phyloP scores from a whole-genome alignment of 495 filamentous ascomycete species.

The Penicillium steckii region DNA sequence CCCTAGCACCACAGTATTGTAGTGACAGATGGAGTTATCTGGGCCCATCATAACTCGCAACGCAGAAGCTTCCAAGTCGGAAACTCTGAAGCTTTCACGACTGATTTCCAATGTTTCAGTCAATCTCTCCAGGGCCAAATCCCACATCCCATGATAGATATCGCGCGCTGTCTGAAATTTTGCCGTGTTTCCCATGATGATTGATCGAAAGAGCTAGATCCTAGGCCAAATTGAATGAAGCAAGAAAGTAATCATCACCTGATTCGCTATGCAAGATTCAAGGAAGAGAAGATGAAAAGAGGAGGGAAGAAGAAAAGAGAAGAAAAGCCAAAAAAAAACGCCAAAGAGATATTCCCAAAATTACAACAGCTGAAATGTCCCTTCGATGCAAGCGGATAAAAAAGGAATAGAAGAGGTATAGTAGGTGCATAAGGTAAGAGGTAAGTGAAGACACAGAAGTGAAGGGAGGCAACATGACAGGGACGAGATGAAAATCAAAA shows the following conservation, averaged over 20 bases:
- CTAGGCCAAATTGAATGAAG: neutral
- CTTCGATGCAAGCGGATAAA: neutral
- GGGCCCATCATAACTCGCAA: too few relatives aligned
- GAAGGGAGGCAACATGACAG: neutral
- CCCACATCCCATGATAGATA: too few relatives aligned
- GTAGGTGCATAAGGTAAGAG: neutral
- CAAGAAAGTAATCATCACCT: neutral
- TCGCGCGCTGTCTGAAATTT: too few relatives aligned
- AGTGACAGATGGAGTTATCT: too few relatives aligned
- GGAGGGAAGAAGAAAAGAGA: too few relatives aligned
- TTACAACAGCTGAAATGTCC: neutral
- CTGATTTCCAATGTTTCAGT: too few relatives aligned
- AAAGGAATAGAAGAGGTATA: neutral
- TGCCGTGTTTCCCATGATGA: neutral
- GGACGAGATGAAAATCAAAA: neutral
- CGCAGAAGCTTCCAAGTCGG: too few relatives aligned
- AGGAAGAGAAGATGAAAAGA: neutral
- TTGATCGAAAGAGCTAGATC: neutral
- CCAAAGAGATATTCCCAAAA: neutral
- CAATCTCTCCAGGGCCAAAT: too few relatives aligned
- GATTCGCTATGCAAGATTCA: conserved; percentile 5
- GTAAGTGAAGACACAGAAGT: neutral
- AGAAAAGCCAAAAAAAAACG: neutral
- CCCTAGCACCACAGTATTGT: too few relatives aligned
- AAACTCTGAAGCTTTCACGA: too few relatives aligned